Evolutionary conservation across 805 yeast species (phyloP), one percentile per base, ranked within the genome.

Genomic region (Lipomyces orientalis): DNA sequence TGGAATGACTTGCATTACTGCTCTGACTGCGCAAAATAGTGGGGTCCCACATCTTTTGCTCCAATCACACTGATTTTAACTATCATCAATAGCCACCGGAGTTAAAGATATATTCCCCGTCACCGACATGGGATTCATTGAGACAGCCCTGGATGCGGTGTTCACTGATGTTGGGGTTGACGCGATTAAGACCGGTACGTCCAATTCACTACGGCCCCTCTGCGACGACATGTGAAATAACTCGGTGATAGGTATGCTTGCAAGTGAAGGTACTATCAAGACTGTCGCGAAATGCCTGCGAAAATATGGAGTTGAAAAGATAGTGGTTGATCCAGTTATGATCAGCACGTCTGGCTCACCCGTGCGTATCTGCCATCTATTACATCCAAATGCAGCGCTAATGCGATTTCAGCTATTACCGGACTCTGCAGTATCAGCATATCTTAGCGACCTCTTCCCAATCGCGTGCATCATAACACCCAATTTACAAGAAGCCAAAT

Each of bases 261-360:
- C 79, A 19, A 87, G 89, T 0, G 73, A 74, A 1, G 87, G 82
- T 39, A 87, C 90, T 0, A 82, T 88, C 12, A 78, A 77, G 1
- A 85, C 83, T 0, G 78, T 90, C 54, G 70, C 76, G 4, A 78
- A 78, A 6, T 77, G 79, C 60, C 66, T 86, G 34, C 74, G 73
- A 1, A 72, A 76, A 39, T 72, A 77, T 54, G 76, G 78, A 31
- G 70, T 43, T 1, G 73, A 76, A 0, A 77, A 81, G 3, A 71
- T 91, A 25, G 87, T 91, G 1, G 81, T 92, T 55, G 97, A 92
- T 76, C 97, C 97, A 0, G 97, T 92, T 4, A 84, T 92, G 85
- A 87, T 89, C 9, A 87, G 95, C 2, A 90, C 97, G 0, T 87
- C 95, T 0, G 97, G 97, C 0, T 83, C 86, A 22, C 75, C 79